phyloP scores from a whole-genome alignment of 2,329 filamentous ascomycete species.

The Epichloe hybrida region DNA sequence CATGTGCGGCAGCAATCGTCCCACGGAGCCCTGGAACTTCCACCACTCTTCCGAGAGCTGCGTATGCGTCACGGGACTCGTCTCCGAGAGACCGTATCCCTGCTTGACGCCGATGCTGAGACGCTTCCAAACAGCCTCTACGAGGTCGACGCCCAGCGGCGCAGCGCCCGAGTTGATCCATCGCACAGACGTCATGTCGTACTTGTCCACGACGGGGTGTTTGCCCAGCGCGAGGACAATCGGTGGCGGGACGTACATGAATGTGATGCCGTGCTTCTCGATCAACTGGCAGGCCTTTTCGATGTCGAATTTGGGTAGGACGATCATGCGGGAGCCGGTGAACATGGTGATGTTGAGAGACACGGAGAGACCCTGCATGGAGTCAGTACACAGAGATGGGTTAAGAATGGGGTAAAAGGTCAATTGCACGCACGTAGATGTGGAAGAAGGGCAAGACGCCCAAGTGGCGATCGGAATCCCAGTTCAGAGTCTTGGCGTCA shows the following conservation, averaged over 20 bases:
- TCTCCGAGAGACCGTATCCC: slow-evolving; percentile 83
- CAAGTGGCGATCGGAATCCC: slow-evolving; percentile 57
- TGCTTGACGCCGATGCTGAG: slow-evolving; percentile 77
- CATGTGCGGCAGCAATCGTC: slow-evolving; percentile 65
- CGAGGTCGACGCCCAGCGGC: slow-evolving; percentile 68
- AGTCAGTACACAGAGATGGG: neutral
- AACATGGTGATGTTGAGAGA: slow-evolving; percentile 17
- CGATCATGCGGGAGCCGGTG: slow-evolving; percentile 59
- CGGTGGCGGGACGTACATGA: slow-evolving; percentile 71
- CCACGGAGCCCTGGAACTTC: slow-evolving; percentile 63
- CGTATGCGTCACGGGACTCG: slow-evolving; percentile 63
- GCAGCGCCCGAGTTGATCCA: slow-evolving; percentile 84
- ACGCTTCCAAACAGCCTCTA: slow-evolving; percentile 59
- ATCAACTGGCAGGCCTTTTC: slow-evolving; percentile 65
- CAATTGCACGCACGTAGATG: slow-evolving; percentile 52
- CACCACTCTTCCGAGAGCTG: slow-evolving; percentile 67
- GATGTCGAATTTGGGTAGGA: slow-evolving; percentile 65
- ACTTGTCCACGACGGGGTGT: slow-evolving; percentile 62
- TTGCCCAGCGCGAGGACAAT: slow-evolving; percentile 72
- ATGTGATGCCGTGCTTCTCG: slow-evolving; percentile 62
- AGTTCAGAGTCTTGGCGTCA: slow-evolving; percentile 42
- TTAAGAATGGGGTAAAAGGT: too few relatives aligned
- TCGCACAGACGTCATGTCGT: slow-evolving; percentile 64
- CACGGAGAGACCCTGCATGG: slow-evolving; percentile 18
- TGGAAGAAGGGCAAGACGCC: slow-evolving; percentile 84